A percentile compares a stretch with the other conserved stretches of the same genome.
phyloP scores from a whole-genome alignment of 805 yeast species.

The Nakazawaea siamensis region DNA sequence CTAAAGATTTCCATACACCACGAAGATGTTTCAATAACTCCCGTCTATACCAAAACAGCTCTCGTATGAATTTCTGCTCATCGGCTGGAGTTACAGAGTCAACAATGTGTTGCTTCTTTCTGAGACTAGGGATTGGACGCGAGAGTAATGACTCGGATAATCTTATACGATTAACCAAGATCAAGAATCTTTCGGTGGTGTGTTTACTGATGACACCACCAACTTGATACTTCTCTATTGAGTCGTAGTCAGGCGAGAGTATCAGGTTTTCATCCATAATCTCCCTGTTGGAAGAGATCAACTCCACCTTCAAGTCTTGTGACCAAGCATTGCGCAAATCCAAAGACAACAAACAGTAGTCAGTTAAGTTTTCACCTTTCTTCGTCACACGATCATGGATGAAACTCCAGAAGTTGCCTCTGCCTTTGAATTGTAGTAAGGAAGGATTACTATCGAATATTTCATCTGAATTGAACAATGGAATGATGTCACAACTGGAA shows the following conservation, averaged over 20 bases:
- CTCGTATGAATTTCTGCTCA: constrained; percentile 48
- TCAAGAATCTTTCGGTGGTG: constrained; percentile 38
- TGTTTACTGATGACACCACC: constrained; percentile 3
- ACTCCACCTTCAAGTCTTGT: constrained; percentile 33
- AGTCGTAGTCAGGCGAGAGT: not conserved
- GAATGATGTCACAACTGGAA: constrained; percentile 68
- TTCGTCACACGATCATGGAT: constrained; percentile 2
- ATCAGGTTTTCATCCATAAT: constrained; percentile 13
- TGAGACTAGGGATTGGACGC: constrained; percentile 59
- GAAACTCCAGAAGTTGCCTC: constrained; percentile 6
- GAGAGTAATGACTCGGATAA: constrained; percentile 32
- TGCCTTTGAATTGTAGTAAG: not conserved
- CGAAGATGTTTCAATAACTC: constrained; percentile 46
- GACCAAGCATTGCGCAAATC: constrained; percentile 83
- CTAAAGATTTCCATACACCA: constrained; percentile 52
- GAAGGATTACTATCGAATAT: constrained; percentile 16
- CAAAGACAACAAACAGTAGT: constrained; percentile 56
- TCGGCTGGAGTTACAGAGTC: constrained; percentile 45
- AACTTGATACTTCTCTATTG: not conserved
- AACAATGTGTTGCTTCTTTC: constrained; percentile 62
- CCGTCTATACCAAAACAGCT: constrained; percentile 77
- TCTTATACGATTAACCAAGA: constrained; percentile 59
- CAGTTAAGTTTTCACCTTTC: constrained; percentile 29
- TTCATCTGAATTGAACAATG: constrained; percentile 28
- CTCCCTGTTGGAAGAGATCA: constrained; percentile 14